These are phyloP conservation scores for Lachancea thermotolerans DNA, from an alignment of 805 yeast species.

Conservation along the genomic window DNA sequence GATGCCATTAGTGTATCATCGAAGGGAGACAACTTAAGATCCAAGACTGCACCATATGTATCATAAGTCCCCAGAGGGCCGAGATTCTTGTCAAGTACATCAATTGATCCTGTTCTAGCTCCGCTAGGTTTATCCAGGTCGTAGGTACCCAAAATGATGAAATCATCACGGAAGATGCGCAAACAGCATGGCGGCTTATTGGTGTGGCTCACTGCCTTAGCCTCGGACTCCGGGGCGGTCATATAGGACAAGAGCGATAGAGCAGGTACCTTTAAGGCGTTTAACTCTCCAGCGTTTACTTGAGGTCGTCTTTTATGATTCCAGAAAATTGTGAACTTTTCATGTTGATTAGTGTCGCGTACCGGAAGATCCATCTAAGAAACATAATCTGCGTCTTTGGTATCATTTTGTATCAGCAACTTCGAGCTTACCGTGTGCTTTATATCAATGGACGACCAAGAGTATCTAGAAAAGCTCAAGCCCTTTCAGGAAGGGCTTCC, in stretches of 20 bases:
- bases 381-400: background rate
- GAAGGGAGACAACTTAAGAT: slow-evolving; percentile 59
- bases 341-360: background rate
- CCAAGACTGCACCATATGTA: slow-evolving; percentile 65
- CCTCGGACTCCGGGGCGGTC: slow-evolving; percentile 13
- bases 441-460: slow-evolving; percentile 9
- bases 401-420: too few species aligned
- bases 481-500: slow-evolving; percentile 23
- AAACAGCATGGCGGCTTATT: slow-evolving; percentile 80
- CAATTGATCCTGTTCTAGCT: slow-evolving; percentile 57
- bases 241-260: background rate
- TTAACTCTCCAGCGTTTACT: too few species aligned
- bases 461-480: slow-evolving; percentile 21
- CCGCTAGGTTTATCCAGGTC: slow-evolving; percentile 56
- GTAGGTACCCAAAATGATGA: slow-evolving; percentile 73
- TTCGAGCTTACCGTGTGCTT: background rate
- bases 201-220: slow-evolving; percentile 32
- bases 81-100: slow-evolving; percentile 31
- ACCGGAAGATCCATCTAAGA: background rate
- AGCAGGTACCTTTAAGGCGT: too few species aligned
- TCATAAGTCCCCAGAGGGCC: slow-evolving; percentile 22
- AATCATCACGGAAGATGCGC: slow-evolving; percentile 42
- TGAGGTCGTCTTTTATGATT: background rate
- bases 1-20: slow-evolving; percentile 45
- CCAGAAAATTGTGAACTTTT: background rate